Evolutionary conservation across 1,284 basidiomycete genomes (phyloP), one percentile per base, ranked within the genome.

Genomic region (Trichosporon faecale): DNA sequence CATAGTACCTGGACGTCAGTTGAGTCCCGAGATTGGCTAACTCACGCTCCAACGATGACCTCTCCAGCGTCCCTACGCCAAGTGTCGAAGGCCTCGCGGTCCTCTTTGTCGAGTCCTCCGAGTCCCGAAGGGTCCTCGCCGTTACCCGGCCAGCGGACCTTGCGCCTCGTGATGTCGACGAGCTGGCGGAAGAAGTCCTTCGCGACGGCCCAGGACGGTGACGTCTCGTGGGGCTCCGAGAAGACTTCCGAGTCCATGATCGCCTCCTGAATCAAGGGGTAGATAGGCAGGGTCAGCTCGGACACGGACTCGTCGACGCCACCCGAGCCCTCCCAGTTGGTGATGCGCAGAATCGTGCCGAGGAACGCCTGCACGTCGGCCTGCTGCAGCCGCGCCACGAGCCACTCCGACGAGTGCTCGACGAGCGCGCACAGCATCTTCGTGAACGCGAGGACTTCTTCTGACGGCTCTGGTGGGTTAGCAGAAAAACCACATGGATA

Each of bases 31-130:
- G 25, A n/a, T 27, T 2, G 18, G 3, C 11, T 29, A 31, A 31
- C 57, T 61, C 57, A 61, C 57, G 93, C 92, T 76, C 94, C 93
- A 71, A 95, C 91, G 31, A 96, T 86, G 1, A 93, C 93, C 82
- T 96, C 94, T 0, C 93, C 94, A 8, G 94, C 90, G 75, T 95
- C 93, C 73, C 93, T 85, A 76, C 94, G 88, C 85, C 94, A 95
- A 0, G 74, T 71, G 35, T 83, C 82, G 70, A 74, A 77, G 4
- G 69, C 70, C 52, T 75, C 77, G 31, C 75, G 72, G 67, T 77
- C 80, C 63, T 83, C 91, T 87, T 89, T 90, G 86, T 85, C 92
- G 89, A 94, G 14, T 1, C 72, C 77, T 14, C 77, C 78, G 3
- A 80, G 70, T 14, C 35, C 63, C 8, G 81, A 83, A 6, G 57